A percentile compares a stretch with the other conserved stretches of the same genome.
Conservation (phyloP, 768 basidiomycete genomes). For the Mycena albidolilacea region DNA sequence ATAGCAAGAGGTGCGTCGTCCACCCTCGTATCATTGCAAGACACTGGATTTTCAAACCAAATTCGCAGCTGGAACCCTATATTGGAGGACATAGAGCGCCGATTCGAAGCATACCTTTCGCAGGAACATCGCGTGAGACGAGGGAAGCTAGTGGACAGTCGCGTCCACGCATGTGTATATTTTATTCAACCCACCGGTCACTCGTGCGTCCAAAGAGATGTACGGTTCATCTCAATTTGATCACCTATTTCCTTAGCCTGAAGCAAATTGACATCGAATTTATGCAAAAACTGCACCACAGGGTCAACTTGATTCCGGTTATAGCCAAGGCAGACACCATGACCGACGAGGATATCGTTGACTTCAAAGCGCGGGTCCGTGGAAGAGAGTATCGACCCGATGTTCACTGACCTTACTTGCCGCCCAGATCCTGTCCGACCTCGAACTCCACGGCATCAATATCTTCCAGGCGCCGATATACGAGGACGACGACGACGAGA, state of each 20-base stretch:
- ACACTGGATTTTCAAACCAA: slow-evolving; percentile 40
- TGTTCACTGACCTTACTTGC: slow-evolving; percentile 17
- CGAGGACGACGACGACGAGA: slow-evolving; percentile 99
- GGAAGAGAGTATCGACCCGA: not conserved
- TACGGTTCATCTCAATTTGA: not conserved
- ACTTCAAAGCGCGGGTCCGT: slow-evolving; percentile 92
- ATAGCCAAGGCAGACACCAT: slow-evolving; percentile 99
- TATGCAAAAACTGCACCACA: slow-evolving; percentile 96
- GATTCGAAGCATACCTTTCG: slow-evolving; percentile 97
- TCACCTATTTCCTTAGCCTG: slow-evolving; percentile 64
- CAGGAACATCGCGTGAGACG: slow-evolving; percentile 99
- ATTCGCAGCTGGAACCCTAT: slow-evolving; percentile 94
- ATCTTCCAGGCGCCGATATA: slow-evolving; percentile 99
- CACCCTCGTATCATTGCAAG: not conserved
- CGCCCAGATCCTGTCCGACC: slow-evolving; percentile 90
- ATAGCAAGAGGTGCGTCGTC: slow-evolving; percentile 86
- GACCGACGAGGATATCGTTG: slow-evolving; percentile 93
- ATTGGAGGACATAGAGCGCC: slow-evolving; percentile 97
- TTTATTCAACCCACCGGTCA: slow-evolving; percentile 99
- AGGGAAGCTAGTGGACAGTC: slow-evolving; percentile 92
- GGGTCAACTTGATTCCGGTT: slow-evolving; percentile 98
- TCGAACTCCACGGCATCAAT: slow-evolving; percentile 94
- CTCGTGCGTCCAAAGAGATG: slow-evolving; percentile 72
- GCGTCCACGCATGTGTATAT: slow-evolving; percentile 98
- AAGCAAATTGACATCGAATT: slow-evolving; percentile 99